phyloP scores from a whole-genome alignment of 2,329 filamentous ascomycete species.

The Monosporascus sp. region DNA sequence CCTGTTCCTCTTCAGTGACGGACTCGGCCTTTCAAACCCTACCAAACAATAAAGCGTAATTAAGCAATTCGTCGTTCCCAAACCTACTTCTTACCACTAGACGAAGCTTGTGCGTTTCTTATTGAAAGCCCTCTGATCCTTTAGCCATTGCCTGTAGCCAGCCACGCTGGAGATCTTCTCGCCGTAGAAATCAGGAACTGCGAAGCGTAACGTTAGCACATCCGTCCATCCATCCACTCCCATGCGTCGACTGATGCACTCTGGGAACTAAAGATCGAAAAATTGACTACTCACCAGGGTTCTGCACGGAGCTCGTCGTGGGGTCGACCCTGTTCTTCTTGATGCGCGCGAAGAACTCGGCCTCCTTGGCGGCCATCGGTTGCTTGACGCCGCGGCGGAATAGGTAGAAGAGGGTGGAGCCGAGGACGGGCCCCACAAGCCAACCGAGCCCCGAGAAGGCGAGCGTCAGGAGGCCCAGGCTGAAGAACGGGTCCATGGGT shows the following conservation, averaged over 20 bases:
- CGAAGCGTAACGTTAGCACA: conserved; percentile 1
- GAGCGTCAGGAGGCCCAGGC: conserved; percentile 75
- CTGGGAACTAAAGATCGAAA: background rate
- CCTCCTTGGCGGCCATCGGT: conserved; percentile 83
- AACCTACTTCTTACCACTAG: conserved; percentile 27
- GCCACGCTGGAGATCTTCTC: conserved; percentile 95
- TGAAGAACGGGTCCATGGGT: conserved; percentile 82
- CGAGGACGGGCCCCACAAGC: conserved; percentile 79
- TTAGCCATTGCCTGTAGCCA: conserved; percentile 91
- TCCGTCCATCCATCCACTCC: background rate
- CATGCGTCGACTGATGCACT: too few species aligned
- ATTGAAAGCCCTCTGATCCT: conserved; percentile 96
- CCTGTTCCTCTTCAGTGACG: background rate
- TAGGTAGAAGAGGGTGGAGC: conserved; percentile 73
- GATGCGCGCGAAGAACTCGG: conserved; percentile 86
- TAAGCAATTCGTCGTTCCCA: background rate
- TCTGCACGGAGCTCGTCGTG: conserved; percentile 78
- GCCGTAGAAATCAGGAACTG: conserved; percentile 93
- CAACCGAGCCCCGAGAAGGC: conserved; percentile 78
- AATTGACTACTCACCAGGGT: conserved; percentile 55
- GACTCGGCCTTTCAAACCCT: background rate
- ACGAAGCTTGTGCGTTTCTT: conserved; percentile 72
- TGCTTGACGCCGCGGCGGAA: conserved; percentile 65
- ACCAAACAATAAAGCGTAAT: background rate
- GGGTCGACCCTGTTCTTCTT: conserved; percentile 92